Evolutionary conservation across 2,329 filamentous ascomycete species (phyloP).

Genomic region (Talaromyces sp.): DNA sequence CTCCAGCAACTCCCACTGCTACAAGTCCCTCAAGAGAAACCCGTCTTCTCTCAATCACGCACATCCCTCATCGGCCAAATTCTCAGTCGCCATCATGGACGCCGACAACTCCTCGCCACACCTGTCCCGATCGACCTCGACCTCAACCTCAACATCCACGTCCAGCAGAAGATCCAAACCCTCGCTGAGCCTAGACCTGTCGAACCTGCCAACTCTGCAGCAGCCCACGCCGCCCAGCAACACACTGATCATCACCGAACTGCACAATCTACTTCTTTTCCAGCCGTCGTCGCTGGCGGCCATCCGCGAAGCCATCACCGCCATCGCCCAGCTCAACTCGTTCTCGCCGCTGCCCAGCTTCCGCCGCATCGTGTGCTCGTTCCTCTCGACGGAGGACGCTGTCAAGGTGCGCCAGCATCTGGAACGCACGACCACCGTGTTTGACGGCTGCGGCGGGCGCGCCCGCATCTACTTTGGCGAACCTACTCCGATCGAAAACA

Average conservation of each 20-base stretch:
- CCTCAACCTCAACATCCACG: constrained; percentile 21
- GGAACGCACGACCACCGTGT: constrained; percentile 20
- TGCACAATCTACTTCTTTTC: constrained; percentile 42
- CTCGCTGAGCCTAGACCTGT: constrained; percentile 41
- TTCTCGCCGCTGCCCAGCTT: constrained; percentile 47
- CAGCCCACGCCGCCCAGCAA: constrained; percentile 44
- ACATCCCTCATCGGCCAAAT: background rate
- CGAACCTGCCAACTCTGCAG: constrained; percentile 38
- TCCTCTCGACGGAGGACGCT: constrained; percentile 37
- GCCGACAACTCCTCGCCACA: constrained; percentile 14
- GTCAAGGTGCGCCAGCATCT: constrained; percentile 39
- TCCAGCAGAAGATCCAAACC: constrained; percentile 21
- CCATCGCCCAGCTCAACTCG: constrained; percentile 40
- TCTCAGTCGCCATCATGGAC: background rate
- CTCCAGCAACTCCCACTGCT: background rate
- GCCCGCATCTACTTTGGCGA: constrained; percentile 49
- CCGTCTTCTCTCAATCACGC: constrained; percentile 1
- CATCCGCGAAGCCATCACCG: constrained; percentile 38
- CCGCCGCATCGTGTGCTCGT: constrained; percentile 47
- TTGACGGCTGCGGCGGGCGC: constrained; percentile 17
- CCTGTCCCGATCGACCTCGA: constrained; percentile 20
- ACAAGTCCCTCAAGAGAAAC: constrained; percentile 1
- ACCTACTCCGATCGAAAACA: constrained; percentile 41
- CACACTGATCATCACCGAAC: constrained; percentile 46
- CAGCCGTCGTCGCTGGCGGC: constrained; percentile 37